Evolutionary conservation across 1,284 basidiomycete genomes (phyloP).

Genomic region (Ustilago shanxiensis): DNA sequence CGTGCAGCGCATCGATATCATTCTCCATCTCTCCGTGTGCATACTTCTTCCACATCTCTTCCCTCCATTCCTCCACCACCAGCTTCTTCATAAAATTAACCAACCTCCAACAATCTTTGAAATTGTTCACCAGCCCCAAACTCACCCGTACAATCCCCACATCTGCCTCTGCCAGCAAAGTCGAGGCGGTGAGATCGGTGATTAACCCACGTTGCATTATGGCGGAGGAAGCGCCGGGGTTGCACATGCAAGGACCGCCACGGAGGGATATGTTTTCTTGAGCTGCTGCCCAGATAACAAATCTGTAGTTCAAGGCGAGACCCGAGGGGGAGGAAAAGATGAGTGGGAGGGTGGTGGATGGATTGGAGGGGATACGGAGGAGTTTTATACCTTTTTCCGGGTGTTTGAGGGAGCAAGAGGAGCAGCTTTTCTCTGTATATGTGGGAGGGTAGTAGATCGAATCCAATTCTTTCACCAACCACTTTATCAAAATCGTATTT

Average conservation of each 20-base stretch:
- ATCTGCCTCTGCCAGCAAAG: constrained; percentile 21
- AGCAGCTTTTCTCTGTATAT: no score
- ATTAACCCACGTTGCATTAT: constrained; percentile 27
- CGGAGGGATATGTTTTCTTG: constrained; percentile 23
- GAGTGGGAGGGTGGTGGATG: constrained; percentile 13
- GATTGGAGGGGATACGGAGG: no score
- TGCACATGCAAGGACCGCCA: constrained; percentile 45
- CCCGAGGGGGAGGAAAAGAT: constrained; percentile 6
- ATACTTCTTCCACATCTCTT: constrained; percentile 15
- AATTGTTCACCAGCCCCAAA: constrained; percentile 23
- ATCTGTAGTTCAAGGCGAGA: constrained; percentile 28
- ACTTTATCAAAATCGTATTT: constrained; percentile 18
- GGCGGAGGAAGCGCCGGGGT: constrained; percentile 27
- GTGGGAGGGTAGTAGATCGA: constrained; percentile 17
- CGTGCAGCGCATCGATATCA: constrained; percentile 22
- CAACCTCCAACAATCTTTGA: constrained; percentile 27
- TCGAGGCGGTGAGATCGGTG: constrained; percentile 22
- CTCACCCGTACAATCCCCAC: constrained; percentile 31
- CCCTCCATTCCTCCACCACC: constrained; percentile 1
- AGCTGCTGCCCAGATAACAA: constrained; percentile 29
- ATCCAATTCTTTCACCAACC: constrained; percentile 20
- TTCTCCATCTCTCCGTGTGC: neutral
- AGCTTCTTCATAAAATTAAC: constrained; percentile 12
- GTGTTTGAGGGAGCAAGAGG: neutral
- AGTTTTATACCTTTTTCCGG: neutral